A percentile compares a stretch with the other conserved stretches of the same genome.
These are phyloP conservation scores for Colletotrichum gloeosporioides DNA, from an alignment of 2,329 filamentous ascomycete genomes.

Conservation along the genomic window DNA sequence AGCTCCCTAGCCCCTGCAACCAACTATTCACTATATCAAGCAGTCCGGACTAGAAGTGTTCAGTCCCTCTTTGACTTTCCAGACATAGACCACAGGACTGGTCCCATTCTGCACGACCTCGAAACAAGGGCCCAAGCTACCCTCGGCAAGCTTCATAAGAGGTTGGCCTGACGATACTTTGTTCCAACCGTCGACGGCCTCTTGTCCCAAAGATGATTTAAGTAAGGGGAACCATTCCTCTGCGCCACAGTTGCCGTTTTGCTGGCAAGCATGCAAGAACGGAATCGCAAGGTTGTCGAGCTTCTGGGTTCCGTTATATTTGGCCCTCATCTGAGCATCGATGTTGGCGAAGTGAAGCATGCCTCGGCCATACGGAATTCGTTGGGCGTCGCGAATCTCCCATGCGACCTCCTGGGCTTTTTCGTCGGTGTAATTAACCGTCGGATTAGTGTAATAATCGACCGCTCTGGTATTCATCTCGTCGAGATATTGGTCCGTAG, in stretches of 20 bases:
- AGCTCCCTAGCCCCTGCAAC: too few species aligned
- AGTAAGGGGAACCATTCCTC: not conserved
- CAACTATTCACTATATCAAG: not conserved
- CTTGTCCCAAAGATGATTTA: not conserved
- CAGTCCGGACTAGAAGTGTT: not conserved
- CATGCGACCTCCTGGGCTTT: not conserved
- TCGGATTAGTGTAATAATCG: not conserved
- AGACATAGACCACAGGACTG: not conserved
- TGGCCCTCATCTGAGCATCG: not conserved
- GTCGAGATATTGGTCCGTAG: not conserved
- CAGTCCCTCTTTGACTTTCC: not conserved
- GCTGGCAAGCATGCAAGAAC: not conserved
- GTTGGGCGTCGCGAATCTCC: not conserved
- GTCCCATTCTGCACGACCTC: not conserved
- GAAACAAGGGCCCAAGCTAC: slow-evolving; percentile 7
- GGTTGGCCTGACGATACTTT: not conserved
- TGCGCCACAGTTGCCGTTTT: not conserved
- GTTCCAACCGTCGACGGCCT: slow-evolving; percentile 1
- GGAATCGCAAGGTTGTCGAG: not conserved
- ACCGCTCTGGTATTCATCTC: not conserved
- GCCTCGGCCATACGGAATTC: not conserved
- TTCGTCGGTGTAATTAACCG: not conserved
- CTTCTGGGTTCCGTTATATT: not conserved
- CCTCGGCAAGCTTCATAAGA: not conserved
- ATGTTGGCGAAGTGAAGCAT: not conserved